Evolutionary conservation across 352 stramenopile genomes (phyloP).

Genomic region (Hyaloperonospora arabidopsidis): DNA sequence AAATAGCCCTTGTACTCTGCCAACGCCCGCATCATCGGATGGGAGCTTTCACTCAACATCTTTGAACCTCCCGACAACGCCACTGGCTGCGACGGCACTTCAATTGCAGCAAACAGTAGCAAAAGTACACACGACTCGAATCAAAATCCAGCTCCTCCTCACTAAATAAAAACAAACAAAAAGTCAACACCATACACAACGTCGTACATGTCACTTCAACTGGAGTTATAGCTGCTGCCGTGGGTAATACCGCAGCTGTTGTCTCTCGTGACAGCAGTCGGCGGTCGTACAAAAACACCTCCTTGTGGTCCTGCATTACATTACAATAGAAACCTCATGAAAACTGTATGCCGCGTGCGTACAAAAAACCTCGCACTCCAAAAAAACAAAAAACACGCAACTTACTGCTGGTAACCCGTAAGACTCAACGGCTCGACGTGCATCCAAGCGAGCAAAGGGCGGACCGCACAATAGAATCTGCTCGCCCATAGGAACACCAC

Average conservation of each 20-base stretch:
- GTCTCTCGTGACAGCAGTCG: constrained; percentile 66
- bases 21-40: constrained; percentile 67
- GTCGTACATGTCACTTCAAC: constrained; percentile 36
- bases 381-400: neutral
- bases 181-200: constrained; percentile 1
- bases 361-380: neutral
- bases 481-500: constrained; percentile 50
- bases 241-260: constrained; percentile 22
- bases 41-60: constrained; percentile 70
- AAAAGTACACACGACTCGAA: neutral
- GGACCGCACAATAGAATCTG: constrained; percentile 78
- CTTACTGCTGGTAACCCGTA: constrained; percentile 55
- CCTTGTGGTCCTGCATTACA: constrained; percentile 38
- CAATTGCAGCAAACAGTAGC: constrained; percentile 5
- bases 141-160: no score
- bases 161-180: neutral
- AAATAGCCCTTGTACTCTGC: constrained; percentile 81
- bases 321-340: neutral
- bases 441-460: constrained; percentile 69
- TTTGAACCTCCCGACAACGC: constrained; percentile 57
- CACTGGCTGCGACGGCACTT: constrained; percentile 49
- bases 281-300: constrained; percentile 78
- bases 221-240: constrained; percentile 30
- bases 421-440: constrained; percentile 53
- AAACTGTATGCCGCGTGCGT: neutral